A percentile compares a stretch with the other conserved stretches of the same genome.
These are phyloP conservation scores for Suillus subluteus DNA, from an alignment of 768 basidiomycete species.

Conservation along the genomic window DNA sequence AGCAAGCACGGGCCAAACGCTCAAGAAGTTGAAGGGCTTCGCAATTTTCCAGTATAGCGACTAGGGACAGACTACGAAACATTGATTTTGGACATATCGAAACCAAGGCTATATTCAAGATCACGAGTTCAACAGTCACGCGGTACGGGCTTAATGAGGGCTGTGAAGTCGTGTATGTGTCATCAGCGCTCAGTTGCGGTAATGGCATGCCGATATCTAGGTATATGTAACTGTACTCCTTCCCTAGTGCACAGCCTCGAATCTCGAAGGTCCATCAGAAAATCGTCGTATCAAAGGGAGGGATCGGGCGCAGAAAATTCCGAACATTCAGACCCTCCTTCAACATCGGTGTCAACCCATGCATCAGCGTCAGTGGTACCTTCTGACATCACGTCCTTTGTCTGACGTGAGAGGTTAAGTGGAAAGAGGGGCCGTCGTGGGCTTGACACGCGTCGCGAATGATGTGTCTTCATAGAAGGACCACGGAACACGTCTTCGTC, in stretches of 20 bases:
- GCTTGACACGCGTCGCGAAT: neutral
- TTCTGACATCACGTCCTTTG: conserved; percentile 6
- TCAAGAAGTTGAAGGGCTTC: neutral
- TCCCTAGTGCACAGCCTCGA: neutral
- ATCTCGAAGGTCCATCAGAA: conserved; percentile 5
- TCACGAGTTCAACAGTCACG: neutral
- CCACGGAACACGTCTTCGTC: conserved; percentile 23
- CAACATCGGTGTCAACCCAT: conserved; percentile 47
- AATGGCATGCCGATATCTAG: neutral
- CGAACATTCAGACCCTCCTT: conserved; percentile 30
- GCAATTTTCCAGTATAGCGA: neutral
- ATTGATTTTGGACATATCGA: neutral
- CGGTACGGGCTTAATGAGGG: neutral
- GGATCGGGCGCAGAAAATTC: conserved; percentile 19
- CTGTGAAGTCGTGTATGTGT: neutral
- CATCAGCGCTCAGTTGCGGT: neutral
- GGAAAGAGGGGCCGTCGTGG: conserved; percentile 17
- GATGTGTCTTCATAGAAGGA: neutral
- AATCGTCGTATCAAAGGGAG: neutral
- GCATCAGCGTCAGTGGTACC: conserved; percentile 28
- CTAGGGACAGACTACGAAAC: neutral
- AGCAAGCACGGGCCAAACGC: neutral
- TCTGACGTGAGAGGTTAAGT: conserved; percentile 9
- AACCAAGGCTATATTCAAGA: neutral
- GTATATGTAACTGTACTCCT: neutral